These are phyloP conservation scores for Biancaea sappan DNA, from an alignment of 306 rosid species.

Conservation along the genomic window DNA sequence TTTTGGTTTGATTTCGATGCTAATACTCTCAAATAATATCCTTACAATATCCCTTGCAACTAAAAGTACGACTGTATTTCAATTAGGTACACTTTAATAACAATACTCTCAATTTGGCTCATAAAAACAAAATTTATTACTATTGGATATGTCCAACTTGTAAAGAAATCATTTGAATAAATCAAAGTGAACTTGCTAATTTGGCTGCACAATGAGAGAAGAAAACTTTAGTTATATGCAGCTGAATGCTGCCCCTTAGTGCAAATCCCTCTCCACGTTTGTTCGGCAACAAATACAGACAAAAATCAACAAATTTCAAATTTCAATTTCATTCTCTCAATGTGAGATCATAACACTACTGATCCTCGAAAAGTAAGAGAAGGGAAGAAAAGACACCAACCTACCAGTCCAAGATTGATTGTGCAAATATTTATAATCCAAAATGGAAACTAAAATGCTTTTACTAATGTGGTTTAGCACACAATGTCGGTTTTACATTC, in stretches of 20 bases:
- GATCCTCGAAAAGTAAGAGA: neutral
- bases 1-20: neutral
- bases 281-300: neutral
- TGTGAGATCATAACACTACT: neutral
- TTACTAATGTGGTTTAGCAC: constrained; percentile 35
- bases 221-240: neutral
- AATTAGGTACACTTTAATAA: neutral
- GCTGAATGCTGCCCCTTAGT: neutral
- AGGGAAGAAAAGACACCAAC: neutral
- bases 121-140: neutral
- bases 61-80: neutral
- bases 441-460: constrained; percentile 21
- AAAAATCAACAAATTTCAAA: neutral
- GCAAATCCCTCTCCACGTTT: neutral
- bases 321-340: neutral
- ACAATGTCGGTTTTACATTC: constrained; percentile 29
- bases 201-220: neutral
- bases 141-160: neutral
- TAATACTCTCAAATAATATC: neutral
- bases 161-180: neutral
- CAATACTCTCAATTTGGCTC: neutral
- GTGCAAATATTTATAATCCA: constrained; percentile 20
- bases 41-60: neutral
- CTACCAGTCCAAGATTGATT: constrained; percentile 10
- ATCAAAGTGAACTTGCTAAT: too few relatives aligned